Conservation (phyloP, 148 eudicot species). For the Camellia japonica region DNA sequence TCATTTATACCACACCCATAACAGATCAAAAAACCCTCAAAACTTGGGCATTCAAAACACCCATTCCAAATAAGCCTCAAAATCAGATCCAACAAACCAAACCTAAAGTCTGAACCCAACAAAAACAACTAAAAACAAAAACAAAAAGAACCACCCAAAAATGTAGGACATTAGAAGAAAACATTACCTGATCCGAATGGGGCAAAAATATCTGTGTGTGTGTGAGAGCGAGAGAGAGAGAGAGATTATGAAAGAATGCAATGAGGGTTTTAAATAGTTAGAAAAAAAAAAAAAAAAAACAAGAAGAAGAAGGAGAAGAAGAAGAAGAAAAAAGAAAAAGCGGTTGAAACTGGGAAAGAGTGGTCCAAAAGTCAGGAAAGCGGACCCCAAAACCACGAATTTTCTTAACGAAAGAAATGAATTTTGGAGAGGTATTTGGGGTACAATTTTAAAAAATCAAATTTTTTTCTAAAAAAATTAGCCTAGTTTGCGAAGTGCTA, state of each 20-base stretch:
- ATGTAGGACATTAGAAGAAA: not conserved
- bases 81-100: not conserved
- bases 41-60: not conserved
- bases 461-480: too few relatives aligned
- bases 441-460: too few relatives aligned
- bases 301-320: too few relatives aligned
- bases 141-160: not conserved
- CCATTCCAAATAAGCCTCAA: slow-evolving; percentile 4
- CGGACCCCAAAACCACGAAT: too few relatives aligned
- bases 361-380: not conserved
- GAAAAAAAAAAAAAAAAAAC: too few relatives aligned
- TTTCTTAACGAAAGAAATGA: too few relatives aligned
- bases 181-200: slow-evolving; percentile 11
- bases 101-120: too few relatives aligned
- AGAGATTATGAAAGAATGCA: not conserved
- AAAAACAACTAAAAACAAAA: not conserved
- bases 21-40: not conserved
- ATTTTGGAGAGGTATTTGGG: too few relatives aligned
- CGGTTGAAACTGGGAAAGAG: not conserved
- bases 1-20: not conserved
- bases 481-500: too few relatives aligned
- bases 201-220: not conserved
- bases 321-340: not conserved
- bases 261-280: slow-evolving; percentile 2
- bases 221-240: not conserved